A percentile compares a stretch with the other conserved stretches of the same genome.
These are phyloP conservation scores for Suillus hirtellus DNA, from an alignment of 768 basidiomycete genomes.

Conservation along the genomic window DNA sequence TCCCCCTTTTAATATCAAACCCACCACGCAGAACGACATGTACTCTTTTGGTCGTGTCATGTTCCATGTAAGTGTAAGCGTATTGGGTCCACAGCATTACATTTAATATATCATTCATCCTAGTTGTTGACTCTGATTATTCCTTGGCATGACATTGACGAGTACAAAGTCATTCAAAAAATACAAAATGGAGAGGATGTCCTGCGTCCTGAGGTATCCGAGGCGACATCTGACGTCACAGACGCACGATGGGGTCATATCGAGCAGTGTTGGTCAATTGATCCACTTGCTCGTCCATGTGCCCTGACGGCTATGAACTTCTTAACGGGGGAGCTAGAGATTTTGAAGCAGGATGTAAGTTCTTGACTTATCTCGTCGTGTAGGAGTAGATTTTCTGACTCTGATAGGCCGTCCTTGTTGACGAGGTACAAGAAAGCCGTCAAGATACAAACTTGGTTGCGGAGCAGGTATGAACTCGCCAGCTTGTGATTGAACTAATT, in stretches of 20 bases:
- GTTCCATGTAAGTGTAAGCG: constrained; percentile 5
- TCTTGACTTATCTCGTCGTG: background rate
- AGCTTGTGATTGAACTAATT: background rate
- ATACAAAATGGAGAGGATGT: background rate
- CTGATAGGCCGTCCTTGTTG: background rate
- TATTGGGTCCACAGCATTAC: background rate
- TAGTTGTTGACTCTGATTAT: background rate
- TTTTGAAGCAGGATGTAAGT: background rate
- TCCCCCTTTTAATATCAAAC: constrained; percentile 6
- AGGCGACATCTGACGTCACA: background rate
- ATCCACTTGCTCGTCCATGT: constrained; percentile 2
- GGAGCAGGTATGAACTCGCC: background rate
- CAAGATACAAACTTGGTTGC: background rate
- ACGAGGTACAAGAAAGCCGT: background rate
- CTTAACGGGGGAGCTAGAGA: background rate
- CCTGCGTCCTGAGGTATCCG: background rate
- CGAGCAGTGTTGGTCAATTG: constrained; percentile 1
- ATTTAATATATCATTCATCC: background rate
- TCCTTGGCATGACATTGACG: background rate
- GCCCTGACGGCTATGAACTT: background rate
- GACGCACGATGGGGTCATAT: background rate
- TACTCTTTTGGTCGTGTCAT: constrained; percentile 38
- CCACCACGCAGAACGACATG: constrained; percentile 36
- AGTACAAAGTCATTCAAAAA: background rate
- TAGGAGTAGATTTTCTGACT: background rate